phyloP scores from a whole-genome alignment of 73 alveolate species.

The Tetrahymena thermophila region DNA sequence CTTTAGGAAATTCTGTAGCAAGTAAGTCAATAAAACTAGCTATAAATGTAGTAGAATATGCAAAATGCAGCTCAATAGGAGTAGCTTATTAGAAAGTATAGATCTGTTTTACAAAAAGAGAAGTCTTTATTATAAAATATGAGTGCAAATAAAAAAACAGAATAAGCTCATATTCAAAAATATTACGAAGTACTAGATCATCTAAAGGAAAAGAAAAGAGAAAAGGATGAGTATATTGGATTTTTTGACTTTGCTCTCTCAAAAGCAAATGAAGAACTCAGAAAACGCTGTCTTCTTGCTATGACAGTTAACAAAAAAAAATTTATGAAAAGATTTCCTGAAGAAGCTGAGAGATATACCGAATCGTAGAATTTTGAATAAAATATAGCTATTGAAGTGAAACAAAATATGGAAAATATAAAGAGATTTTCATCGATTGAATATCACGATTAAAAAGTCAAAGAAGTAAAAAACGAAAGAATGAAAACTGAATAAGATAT shows the following conservation, averaged over 20 bases:
- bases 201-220: neutral
- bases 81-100: neutral
- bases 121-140: neutral
- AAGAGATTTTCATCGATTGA: neutral
- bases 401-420: neutral
- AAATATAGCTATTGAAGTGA: neutral
- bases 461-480: neutral
- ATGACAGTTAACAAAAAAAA: neutral
- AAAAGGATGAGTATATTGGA: neutral
- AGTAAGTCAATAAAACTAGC: neutral
- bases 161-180: neutral
- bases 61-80: neutral
- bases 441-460: neutral
- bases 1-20: neutral
- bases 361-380: neutral
- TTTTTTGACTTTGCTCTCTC: neutral
- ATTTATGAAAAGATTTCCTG: neutral
- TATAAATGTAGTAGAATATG: neutral
- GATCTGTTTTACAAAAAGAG: neutral
- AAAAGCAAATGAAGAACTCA: neutral
- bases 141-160: neutral
- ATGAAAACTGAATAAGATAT: neutral
- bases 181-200: neutral
- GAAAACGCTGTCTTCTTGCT: neutral
- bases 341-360: neutral